Base-by-base conservation (phyloP, 371 early-diverging fungal species). In the Mortierella sp. region DNA sequence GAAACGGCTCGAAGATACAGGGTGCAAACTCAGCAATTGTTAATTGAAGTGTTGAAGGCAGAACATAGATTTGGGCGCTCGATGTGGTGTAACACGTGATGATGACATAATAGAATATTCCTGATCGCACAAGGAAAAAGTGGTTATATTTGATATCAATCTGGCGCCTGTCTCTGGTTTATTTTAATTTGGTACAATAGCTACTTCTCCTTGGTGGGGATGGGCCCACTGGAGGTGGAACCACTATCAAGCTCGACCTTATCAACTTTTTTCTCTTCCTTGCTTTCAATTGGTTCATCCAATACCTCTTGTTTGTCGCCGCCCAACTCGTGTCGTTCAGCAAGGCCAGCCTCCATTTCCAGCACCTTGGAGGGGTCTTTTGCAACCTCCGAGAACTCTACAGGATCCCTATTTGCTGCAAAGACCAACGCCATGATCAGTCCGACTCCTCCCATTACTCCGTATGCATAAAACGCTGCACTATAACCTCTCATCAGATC, bases 361-460 rank as follows among this genome's bases (percentile, higher is more conserved):
- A 53, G 53, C 2, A 22, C 26, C 53, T 57, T 35, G n/a, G 31
- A 19, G 1, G 35, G n/a, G 17, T 13, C 34, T 9, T 35, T 35
- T 1, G 34, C 57, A 17, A 34, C 60, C 28, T 60, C 60, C 10
- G 60, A 42, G 43, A 35, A 57, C 69, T 69, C 59, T 22, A 37
- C 37, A 28, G 75, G 75, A 19, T 75, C 75, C n/a, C 61, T 56
- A 60, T 75, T 75, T 28, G 75, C 35, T 0, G 60, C 64, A 43
- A 75, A 60, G 53, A 75, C 26, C 23, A 75, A 4, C 19, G 64
- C 61, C n/a, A 68, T 45, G 8, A 75, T 32, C 12, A 75, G 34
- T 2, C 75, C 68, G 42, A 75, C 23, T 15, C 75, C 75, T 29
- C 54, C 64, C 45, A 75, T 75, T n/a, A 75, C 47, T 2, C 65